Percentiles rank a stretch among this genome's conserved stretches.
These are phyloP conservation scores for Fusarium buxicola DNA, from an alignment of 2,329 filamentous ascomycete species.

Conservation along the genomic window DNA sequence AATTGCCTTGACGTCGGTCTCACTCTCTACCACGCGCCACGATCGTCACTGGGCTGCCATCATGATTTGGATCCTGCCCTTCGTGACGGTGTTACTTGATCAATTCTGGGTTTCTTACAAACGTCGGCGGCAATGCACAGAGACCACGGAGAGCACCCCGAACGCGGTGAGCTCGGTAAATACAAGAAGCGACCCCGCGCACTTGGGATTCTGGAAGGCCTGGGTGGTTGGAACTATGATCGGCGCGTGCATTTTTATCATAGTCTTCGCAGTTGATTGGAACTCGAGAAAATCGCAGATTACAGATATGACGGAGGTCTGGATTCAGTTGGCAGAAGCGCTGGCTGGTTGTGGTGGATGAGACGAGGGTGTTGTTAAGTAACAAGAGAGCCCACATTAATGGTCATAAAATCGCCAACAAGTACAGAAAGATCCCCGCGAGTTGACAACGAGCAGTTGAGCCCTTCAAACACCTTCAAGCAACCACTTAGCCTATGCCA, in stretches of 20 bases:
- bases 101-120: neutral
- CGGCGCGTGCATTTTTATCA: neutral
- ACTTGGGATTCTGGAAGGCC: neutral
- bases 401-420: too few relatives aligned
- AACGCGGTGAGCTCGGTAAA: neutral
- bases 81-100: neutral
- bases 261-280: neutral
- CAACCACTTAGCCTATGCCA: too few relatives aligned
- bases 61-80: neutral
- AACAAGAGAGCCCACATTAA: too few relatives aligned
- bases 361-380: too few relatives aligned
- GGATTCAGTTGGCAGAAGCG: neutral
- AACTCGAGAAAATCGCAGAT: neutral
- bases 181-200: neutral
- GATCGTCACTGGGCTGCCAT: neutral
- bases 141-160: neutral
- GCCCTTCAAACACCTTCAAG: too few relatives aligned
- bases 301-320: neutral
- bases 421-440: too few relatives aligned
- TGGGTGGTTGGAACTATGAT: neutral
- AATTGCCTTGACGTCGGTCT: neutral
- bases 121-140: neutral
- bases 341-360: conserved; percentile 4
- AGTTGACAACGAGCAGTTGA: too few relatives aligned
- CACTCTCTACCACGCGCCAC: neutral